Evolutionary conservation across 306 rosid genomes (phyloP).

Genomic region (Heteromeles arbutifolia): DNA sequence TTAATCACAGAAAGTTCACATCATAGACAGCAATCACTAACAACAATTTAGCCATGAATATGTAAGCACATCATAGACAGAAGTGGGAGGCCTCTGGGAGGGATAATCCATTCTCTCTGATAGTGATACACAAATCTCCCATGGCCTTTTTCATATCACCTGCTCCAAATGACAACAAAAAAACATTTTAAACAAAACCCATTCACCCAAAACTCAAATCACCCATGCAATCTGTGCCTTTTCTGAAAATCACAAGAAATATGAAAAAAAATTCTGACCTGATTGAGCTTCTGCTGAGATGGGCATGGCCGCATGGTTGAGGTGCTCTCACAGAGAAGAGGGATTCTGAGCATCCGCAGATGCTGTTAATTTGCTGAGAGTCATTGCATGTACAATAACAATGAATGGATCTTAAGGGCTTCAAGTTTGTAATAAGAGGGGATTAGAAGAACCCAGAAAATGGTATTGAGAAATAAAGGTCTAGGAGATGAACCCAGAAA

Average conservation of each 20-base stretch:
- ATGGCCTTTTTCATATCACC: constrained; percentile 42
- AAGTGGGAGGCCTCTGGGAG: constrained; percentile 84
- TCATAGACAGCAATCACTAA: too few species aligned
- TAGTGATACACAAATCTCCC: constrained; percentile 60
- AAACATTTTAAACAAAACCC: constrained; percentile 14
- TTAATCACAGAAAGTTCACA: too few species aligned
- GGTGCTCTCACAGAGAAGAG: constrained; percentile 28
- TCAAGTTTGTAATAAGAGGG: neutral
- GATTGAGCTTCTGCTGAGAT: constrained; percentile 32
- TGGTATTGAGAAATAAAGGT: neutral
- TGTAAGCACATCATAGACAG: too few species aligned
- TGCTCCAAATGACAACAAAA: constrained; percentile 24
- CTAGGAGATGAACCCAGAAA: neutral
- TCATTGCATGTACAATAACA: constrained; percentile 37
- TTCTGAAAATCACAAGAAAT: neutral
- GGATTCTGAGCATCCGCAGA: constrained; percentile 25
- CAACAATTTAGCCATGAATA: too few species aligned
- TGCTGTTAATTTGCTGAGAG: constrained; percentile 32
- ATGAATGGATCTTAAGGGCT: neutral
- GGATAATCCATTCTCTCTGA: constrained; percentile 64
- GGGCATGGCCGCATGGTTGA: constrained; percentile 16
- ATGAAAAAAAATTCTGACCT: constrained; percentile 26
- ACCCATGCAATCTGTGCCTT: constrained; percentile 4
- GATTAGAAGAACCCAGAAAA: constrained; percentile 25
- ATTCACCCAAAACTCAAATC: neutral